Base-by-base conservation (phyloP, 202 grass and related monocot genomes). In the Schoenoplectus tabernaemontani region DNA sequence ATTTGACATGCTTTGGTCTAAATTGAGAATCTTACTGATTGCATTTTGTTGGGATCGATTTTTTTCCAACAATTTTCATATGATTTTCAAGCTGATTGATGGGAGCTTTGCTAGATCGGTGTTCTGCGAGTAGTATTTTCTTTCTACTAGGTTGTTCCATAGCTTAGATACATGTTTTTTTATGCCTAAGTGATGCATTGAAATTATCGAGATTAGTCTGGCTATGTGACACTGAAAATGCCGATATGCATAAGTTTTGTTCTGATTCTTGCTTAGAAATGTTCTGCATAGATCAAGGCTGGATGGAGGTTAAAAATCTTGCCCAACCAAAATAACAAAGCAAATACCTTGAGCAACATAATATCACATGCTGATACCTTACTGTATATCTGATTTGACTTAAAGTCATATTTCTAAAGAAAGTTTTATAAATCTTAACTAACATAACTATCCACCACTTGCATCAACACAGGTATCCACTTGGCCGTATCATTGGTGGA, bases 401-500 rank as follows among this genome's bases (percentile, higher is more conserved):
- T 7, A 11, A 30, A 54, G 23, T 17, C 36, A 54, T 34, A 30
- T 24, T 75, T 75, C 28, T 53, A n/a, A 74, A 75, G 47, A 28
- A 43, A 68, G 26, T 32, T 62, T 15, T 68, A n/a, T 43, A 68
- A 43, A 67, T 67, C 37, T 38, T n/a, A 73, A 78, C 53, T 79
- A 61, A 80, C 41, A 41, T 80, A 33, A 37, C 12, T 5, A 65
- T 64, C 3, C 19, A 33, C 0, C 26, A 65, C 3, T 64, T 50
- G 42, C 12, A 61, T 48, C 15, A 10, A 47, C 64, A 80, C 58
- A 80, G 78, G 78, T 98, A 98, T 64, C 96, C 96, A 60, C 93
- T 98, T 26, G 96, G 96, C 0, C 96, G 96, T 56, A 93, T 98
- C 83, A 86, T 98, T 41, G 96, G 96, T 8, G 96, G 96, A 17